phyloP scores from a whole-genome alignment of 495 filamentous ascomycete genomes.

The Podospora bellae-mahoneyi region DNA sequence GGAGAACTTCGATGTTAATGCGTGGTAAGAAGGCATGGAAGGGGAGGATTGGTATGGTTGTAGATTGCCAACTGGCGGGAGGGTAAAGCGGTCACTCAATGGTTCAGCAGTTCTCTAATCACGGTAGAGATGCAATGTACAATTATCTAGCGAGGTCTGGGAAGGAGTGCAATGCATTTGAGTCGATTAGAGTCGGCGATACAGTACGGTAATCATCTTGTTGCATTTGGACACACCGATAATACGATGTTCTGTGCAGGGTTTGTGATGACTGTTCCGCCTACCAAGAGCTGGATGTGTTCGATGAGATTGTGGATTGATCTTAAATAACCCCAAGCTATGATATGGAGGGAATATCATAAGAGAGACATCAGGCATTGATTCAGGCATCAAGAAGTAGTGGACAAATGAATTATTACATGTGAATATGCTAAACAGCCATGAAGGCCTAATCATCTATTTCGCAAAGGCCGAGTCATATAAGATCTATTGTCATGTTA shows the following conservation, averaged over 20 bases:
- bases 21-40: constrained; percentile 54
- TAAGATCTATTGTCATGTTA: constrained; percentile 17
- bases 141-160: not conserved
- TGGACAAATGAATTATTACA: too few species aligned
- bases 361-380: too few species aligned
- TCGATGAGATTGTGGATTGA: too few species aligned
- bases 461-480: not conserved
- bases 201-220: not conserved
- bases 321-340: too few species aligned
- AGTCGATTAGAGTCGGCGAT: not conserved
- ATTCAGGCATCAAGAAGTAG: too few species aligned
- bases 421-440: too few species aligned
- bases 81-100: not conserved
- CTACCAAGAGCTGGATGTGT: not conserved
- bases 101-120: not conserved
- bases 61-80: not conserved
- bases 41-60: not conserved
- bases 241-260: not conserved
- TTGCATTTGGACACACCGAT: not conserved
- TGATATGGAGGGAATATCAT: too few species aligned
- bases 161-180: not conserved
- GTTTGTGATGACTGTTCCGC: too few species aligned
- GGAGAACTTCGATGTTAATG: constrained; percentile 76
- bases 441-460: not conserved
- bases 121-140: not conserved